Percentiles rank a stretch among this genome's conserved stretches.
phyloP scores from a whole-genome alignment of 139 green algal species.

The Ulvella scutata region DNA sequence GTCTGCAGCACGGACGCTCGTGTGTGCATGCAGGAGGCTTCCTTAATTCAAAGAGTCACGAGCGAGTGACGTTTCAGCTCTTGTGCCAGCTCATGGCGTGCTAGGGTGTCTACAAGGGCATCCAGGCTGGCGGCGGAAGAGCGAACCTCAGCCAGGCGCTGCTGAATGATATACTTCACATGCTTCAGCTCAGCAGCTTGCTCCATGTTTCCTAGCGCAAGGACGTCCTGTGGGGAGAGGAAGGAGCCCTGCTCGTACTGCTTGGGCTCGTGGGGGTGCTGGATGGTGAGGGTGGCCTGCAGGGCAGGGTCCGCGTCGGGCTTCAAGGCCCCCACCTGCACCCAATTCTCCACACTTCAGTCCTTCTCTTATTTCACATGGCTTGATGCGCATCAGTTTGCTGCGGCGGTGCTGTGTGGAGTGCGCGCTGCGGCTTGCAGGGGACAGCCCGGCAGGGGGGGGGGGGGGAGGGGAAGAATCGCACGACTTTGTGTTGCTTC shows the following conservation, averaged over 20 bases:
- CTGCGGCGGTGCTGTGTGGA: no score
- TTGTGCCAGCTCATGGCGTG: no score
- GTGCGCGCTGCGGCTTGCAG: no score
- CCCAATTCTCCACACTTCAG: not conserved
- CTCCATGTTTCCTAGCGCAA: not conserved
- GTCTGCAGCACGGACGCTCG: no score
- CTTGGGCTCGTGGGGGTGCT: not conserved
- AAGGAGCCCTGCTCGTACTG: not conserved
- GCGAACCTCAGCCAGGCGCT: not conserved
- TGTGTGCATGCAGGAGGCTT: no score
- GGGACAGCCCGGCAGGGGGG: no score
- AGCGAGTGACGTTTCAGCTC: no score
- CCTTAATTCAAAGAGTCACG: no score
- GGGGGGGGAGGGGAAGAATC: not conserved
- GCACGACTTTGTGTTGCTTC: conserved; percentile 12
- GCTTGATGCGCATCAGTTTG: no score
- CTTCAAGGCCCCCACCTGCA: conserved; percentile 1
- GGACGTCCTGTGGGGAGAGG: not conserved
- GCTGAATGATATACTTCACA: not conserved
- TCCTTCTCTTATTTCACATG: no score
- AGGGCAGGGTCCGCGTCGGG: not conserved
- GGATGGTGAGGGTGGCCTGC: not conserved
- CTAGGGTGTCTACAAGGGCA: no score
- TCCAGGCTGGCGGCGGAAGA: no score
- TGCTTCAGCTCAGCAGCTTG: conserved; percentile 3